Base-by-base conservation (phyloP, 2,329 filamentous ascomycete species). In the Alternaria novae-zelandiae region DNA sequence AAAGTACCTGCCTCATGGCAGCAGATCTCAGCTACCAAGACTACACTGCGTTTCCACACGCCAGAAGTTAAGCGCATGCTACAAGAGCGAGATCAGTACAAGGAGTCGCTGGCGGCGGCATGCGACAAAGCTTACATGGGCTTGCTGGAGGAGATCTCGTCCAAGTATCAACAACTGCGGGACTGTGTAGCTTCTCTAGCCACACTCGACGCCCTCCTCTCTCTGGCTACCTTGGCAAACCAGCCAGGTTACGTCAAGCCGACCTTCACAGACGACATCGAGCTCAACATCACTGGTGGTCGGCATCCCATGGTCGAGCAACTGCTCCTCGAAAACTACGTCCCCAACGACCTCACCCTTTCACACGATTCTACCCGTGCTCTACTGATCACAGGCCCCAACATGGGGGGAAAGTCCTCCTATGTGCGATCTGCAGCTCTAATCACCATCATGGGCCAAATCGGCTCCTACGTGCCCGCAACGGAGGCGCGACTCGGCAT, bases 331-430 rank as follows among this genome's bases (percentile, higher is more conserved):
- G 89, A 92, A 70, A 86, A 89, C 55, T 99, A 98, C 80, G 97
- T 99, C 61, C 95, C 96, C 50, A 99, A 99, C 80, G 88, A 91
- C 73, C 91, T 93, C 11, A 82, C 87, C 3, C 87, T 98, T 50
- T 86, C 88, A n/a, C 86, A 74, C 28, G 61, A 70, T 21, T 57
- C 60, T 2, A 79, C 89, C 4, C 86, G 92, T 6, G 93, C 93
- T 3, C 88, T 97, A 70, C 90, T 98, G 59, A 90, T 99, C 73
- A 99, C 96, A 0, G 96, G 96, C 0, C 96, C 96, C 28, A 99
- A 99, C 82, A 99, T 99, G 96, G 96, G 96, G 73, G 96, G 96
- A 60, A 99, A 99, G 78, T 97, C 93, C n/a, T 96, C 91, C 61
- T 99, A 97, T 79, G 95, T 99, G 21, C 93, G 96, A 57, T 92